Percentiles rank a stretch among this genome's conserved stretches.
phyloP scores from a whole-genome alignment of 768 basidiomycete genomes.

The Royoungia palumana region DNA sequence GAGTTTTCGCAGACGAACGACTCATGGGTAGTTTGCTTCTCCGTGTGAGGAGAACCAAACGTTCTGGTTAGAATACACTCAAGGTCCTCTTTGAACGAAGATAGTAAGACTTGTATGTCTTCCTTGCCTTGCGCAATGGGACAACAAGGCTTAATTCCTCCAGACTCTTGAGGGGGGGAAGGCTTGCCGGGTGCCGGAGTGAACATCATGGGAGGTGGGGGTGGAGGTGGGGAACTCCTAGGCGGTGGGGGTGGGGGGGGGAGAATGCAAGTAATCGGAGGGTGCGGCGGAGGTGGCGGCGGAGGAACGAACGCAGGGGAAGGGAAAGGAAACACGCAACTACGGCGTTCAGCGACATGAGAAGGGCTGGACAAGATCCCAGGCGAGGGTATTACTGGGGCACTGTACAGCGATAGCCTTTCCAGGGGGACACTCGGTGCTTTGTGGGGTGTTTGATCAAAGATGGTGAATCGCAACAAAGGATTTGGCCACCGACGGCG shows the following conservation, averaged over 20 bases:
- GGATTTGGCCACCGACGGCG: constrained; percentile 55
- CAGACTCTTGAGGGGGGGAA: neutral
- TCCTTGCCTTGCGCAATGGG: constrained; percentile 43
- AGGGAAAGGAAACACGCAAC: neutral
- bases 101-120: constrained; percentile 47
- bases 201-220: constrained; percentile 1
- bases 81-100: constrained; percentile 54
- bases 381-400: neutral
- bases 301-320: neutral
- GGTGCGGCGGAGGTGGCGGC: constrained; percentile 27
- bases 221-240: neutral
- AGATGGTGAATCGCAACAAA: constrained; percentile 59
- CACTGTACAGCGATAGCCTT: constrained; percentile 6
- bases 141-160: constrained; percentile 35
- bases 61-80: constrained; percentile 41
- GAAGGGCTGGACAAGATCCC: neutral
- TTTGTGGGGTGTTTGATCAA: constrained; percentile 48
- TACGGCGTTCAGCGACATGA: neutral
- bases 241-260: constrained; percentile 17
- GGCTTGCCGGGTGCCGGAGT: neutral
- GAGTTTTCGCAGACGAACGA: neutral
- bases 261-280: constrained; percentile 4
- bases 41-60: constrained; percentile 26
- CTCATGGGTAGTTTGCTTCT: neutral
- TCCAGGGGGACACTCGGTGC: constrained; percentile 16